Base-by-base conservation (phyloP, 2,329 filamentous ascomycete species). In the Calonectria pauciramosa region DNA sequence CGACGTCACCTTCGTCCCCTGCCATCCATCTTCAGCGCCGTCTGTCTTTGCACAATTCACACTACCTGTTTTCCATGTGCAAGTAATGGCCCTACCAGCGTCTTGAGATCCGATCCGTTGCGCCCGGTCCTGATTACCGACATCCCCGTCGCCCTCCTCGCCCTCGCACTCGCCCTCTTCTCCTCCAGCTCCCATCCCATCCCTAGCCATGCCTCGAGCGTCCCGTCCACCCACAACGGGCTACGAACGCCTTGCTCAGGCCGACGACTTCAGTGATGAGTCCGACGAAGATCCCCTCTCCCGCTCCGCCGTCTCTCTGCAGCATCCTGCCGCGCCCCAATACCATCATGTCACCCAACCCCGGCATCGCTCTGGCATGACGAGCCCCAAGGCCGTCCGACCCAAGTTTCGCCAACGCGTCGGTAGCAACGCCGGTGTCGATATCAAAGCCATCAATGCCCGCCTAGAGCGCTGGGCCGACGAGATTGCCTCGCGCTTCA, bases 401-500 rank as follows among this genome's bases (percentile, higher is more conserved):
- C 83, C 84, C 47, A 88, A 88, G 80, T 86, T 88, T 77, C 86
- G 86, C 80, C 87, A 80, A 82, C 88, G 87, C 80, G 86, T 82
- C 80, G 90, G 84, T 79, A 94, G 95, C 83, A 97, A 96, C 80
- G 95, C 95, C 26, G 96, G 96, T 4, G 96, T 99, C 23, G 97
- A 99, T 82, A 94, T 99, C 83, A 99, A 99, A 84, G 97, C 97
- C 74, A 99, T 99, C 86, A 99, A 99, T 85, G 96, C 96, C 73
- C 91, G 97, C 30, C 88, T 99, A 32, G 97, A 99, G 86, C 91
- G 95, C 83, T 99, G 97, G 97, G 97, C 97, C 20, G 97, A 99
- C 80, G 97, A 99, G 86, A 99, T 99, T 82, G 96, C 97, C 36
- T 94, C 95, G 79, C 97, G 97, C 81, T 99, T 99, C 90, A 99